A percentile compares a stretch with the other conserved stretches of the same genome.
phyloP scores from a whole-genome alignment of 306 rosid genomes.

The Fragaria vesca region DNA sequence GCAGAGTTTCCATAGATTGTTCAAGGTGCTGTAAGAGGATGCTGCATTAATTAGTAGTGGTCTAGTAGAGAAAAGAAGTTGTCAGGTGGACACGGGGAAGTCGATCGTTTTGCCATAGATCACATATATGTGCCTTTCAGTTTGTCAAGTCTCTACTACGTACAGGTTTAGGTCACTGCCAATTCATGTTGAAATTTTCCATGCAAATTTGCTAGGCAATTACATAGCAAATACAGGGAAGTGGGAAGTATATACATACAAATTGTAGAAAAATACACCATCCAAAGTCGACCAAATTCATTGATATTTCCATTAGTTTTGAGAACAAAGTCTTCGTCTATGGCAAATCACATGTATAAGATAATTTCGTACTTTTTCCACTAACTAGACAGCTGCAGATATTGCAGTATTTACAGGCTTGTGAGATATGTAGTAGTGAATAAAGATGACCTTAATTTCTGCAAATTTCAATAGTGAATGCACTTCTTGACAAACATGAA shows the following conservation, averaged over 20 bases:
- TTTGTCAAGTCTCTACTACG: neutral
- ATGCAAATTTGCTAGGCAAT: slow-evolving; percentile 1
- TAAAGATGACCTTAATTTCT: neutral
- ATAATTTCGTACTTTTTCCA: neutral
- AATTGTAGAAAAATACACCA: neutral
- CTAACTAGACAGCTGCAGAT: neutral
- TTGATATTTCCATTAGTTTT: neutral
- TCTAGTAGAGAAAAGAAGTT: no score
- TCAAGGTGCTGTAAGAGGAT: no score
- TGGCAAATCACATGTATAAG: neutral
- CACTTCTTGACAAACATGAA: neutral
- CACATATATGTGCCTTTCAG: neutral
- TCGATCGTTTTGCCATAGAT: no score
- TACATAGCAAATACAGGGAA: neutral
- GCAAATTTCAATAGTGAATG: neutral
- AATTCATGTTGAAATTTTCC: slow-evolving; percentile 2
- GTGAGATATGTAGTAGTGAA: neutral
- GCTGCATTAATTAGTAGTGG: no score
- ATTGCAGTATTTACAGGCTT: neutral
- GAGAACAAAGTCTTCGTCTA: neutral
- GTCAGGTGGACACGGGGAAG: no score
- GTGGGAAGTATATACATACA: neutral
- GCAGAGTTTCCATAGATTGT: no score
- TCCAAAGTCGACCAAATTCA: neutral
- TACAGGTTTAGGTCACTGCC: neutral